Evolutionary conservation across 2,329 filamentous ascomycete species (phyloP).

Genomic region (Aureobasidium melanogenum): DNA sequence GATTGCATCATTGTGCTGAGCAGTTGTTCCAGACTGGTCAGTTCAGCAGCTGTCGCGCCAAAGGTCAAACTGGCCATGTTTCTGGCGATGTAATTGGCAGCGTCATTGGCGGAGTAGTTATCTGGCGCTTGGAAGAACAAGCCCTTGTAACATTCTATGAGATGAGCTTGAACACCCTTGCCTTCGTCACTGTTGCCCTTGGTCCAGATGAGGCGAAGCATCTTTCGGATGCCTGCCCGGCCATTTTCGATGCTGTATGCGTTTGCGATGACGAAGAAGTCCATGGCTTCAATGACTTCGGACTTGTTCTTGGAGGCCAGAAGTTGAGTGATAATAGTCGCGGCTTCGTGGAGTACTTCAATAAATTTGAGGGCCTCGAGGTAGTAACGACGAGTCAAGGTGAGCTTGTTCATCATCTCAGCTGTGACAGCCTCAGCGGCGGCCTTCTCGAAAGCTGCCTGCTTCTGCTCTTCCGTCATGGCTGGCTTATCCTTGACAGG

Average conservation of each 20-base stretch:
- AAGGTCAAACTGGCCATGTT: conserved; percentile 99
- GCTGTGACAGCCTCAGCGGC: conserved; percentile 81
- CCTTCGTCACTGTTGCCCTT: conserved; percentile 99
- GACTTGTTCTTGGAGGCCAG: conserved; percentile 95
- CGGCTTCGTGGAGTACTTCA: conserved; percentile 77
- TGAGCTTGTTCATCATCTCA: conserved; percentile 78
- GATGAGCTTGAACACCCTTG: conserved; percentile 91
- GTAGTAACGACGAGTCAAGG: conserved; percentile 83
- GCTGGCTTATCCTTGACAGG: conserved; percentile 49
- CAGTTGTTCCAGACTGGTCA: conserved; percentile 91
- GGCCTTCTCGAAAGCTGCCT: conserved; percentile 65
- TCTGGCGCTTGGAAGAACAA: conserved; percentile 95
- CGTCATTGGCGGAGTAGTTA: conserved; percentile 76
- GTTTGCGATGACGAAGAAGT: conserved; percentile 92
- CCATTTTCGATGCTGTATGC: conserved; percentile 94
- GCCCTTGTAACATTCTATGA: conserved; percentile 93
- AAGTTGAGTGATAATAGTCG: conserved; percentile 72
- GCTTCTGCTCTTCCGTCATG: conserved; percentile 73
- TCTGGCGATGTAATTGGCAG: conserved; percentile 87
- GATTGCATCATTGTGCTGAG: conserved; percentile 97
- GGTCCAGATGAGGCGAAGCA: conserved; percentile 97
- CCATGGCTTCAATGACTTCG: conserved; percentile 97
- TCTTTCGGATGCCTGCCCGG: conserved; percentile 82
- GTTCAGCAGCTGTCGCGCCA: conserved; percentile 84
- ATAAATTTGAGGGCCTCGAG: conserved; percentile 91